A percentile compares a stretch with the other conserved stretches of the same genome.
Conservation (phyloP, 305 asterid genomes). For the Fraxinus baroniana region DNA sequence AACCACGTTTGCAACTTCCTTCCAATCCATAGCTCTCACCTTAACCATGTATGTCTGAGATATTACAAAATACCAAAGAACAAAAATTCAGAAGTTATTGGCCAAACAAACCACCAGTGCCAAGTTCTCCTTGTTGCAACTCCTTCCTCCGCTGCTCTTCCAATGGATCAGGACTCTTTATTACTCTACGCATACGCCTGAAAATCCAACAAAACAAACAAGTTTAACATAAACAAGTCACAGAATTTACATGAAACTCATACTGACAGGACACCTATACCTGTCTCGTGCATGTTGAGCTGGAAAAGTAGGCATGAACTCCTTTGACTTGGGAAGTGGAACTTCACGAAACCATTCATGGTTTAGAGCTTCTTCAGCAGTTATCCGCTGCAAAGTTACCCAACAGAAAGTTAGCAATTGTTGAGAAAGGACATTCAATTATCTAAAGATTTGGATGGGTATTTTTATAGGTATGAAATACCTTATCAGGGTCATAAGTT, state of each 20-base stretch:
- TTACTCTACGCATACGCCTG: constrained; percentile 65
- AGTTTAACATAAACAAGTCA: background rate
- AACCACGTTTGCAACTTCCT: constrained; percentile 47
- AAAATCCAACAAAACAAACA: constrained; percentile 7
- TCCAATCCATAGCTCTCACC: constrained; percentile 55
- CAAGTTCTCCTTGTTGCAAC: constrained; percentile 75
- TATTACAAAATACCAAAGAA: constrained; percentile 29
- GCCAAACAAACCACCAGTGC: constrained; percentile 73
- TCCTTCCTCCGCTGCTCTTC: constrained; percentile 81
- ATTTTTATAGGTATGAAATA: constrained; percentile 23
- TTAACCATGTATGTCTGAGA: constrained; percentile 31
- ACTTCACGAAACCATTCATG: constrained; percentile 89
- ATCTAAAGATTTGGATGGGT: background rate
- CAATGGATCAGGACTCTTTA: constrained; percentile 86
- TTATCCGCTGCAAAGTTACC: constrained; percentile 53
- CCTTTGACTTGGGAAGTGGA: constrained; percentile 83
- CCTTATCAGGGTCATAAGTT: constrained; percentile 86
- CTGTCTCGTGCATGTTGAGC: constrained; percentile 86
- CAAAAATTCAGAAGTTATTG: constrained; percentile 40
- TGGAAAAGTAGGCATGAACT: constrained; percentile 91
- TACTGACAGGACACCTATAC: constrained; percentile 28
- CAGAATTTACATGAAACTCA: background rate
- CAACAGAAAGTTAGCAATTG: constrained; percentile 14
- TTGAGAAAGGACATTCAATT: background rate
- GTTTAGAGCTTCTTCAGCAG: constrained; percentile 74